Evolutionary conservation across 2,329 filamentous ascomycete species (phyloP), one percentile per base, ranked within the genome.

Genomic region (Fusarium domesticum): DNA sequence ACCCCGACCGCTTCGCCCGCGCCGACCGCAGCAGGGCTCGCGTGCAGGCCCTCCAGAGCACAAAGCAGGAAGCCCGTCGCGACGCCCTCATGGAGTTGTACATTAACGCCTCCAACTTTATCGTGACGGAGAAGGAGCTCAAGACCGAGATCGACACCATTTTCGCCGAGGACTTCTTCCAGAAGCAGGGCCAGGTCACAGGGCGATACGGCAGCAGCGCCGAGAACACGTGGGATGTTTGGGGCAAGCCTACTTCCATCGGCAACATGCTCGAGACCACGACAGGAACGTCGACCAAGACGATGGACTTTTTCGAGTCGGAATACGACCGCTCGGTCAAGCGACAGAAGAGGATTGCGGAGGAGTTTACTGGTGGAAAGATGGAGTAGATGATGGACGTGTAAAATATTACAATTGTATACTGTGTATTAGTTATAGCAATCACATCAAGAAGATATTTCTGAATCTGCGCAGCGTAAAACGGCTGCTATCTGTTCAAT

Each of bases 21-120:
- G 75, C 77, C n/a, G 65, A 70, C 19, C 67, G 62, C 36, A 72
- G 72, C 37, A 69, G 67, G 35, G 71, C 73, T 12, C 65, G 66
- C 12, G 68, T 70, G 12, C 65, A 76, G 33, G 65, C 73, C 23
- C 69, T 67, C 8, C 65, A 71, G 41, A 54, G 43, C 11, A 37
- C 55, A 8, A 82, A 83, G 62, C 72, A 75, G 34, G 75, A 83
- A 45, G 74, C 76, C 41, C 80, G 86, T 39, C 76, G 80, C 48
- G 81, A 92, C 54, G 78, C 84, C 14, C 70, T 98, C 20, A 89
- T 96, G 68, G 83, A 88, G 46, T 78, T 98, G 11, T 98, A 98
- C 70, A 87, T 93, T 71, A 87, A 90, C 57, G 90, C 93, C 5
- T 80, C 86, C 18, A 74, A 81, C 31, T 98, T 97, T 70, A 96